Base-by-base conservation (phyloP, 2,329 filamentous ascomycete genomes). In the Aspergillus eucalypticola region DNA sequence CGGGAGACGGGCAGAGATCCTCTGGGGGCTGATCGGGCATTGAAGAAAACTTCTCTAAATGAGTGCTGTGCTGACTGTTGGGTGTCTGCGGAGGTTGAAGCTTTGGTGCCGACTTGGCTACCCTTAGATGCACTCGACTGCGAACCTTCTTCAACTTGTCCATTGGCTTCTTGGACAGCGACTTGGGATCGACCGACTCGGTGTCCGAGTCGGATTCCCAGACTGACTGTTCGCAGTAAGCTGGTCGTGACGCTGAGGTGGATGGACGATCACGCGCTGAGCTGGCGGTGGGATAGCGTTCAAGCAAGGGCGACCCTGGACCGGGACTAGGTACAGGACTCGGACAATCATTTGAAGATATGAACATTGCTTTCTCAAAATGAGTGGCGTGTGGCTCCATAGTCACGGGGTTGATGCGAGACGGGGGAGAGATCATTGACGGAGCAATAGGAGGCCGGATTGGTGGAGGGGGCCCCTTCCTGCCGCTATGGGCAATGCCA, bases 151-250 rank as follows among this genome's bases (percentile, higher is more conserved):
- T 75, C 51, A 77, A 59, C 0, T 74, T 77, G 41, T 77, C 75
- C 8, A 77, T 77, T 1, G 75, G 74, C 11, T 71, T 73, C 10
- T 72, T 69, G 2, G 74, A 76, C 15, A 75, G 64, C 0, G 75
- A 75, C 59, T 71, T 75, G 38, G 70, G 73, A 17, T 69, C 71
- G 8, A 68, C 56, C 0, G 71, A 75, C 57, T 76, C 75, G 5
- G 63, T 69, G 17, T 77, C 75, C 0, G 75, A 77, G 50, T 77
- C 75, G 0, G 75, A 76, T 49, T 77, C 75, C 75, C 75, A 77
- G 0, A 77, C 73, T 0, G 75, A 77, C 17, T 76, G 75, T 56
- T 77, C 75, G 21, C 67, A 70, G 53, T 71, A 63, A 3, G 42
- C 39, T 5, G 66, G 67, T 23, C 76, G 74, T 6, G 72, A 72